Evolutionary conservation across 148 eudicot species (phyloP).

Genomic region (Silene latifolia): DNA sequence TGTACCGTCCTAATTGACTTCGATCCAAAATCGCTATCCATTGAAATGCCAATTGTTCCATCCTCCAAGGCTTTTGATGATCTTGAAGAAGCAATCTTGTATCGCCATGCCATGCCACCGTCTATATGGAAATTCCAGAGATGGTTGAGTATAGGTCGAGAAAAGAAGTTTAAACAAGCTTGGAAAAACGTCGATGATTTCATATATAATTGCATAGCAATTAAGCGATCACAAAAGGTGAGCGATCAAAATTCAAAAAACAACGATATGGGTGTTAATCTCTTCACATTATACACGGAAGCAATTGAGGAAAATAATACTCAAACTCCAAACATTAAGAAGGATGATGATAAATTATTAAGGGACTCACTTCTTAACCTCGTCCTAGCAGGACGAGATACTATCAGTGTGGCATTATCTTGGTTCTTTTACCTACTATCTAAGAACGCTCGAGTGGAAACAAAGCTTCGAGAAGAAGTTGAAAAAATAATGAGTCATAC

Average conservation of each 20-base stretch:
- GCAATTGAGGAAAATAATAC: conserved; percentile 15
- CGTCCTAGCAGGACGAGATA: conserved; percentile 33
- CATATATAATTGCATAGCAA: conserved; percentile 18
- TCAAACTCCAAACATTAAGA: no score
- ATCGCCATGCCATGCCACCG: conserved; percentile 35
- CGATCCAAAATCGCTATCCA: conserved; percentile 37
- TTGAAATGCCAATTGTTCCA: conserved; percentile 27
- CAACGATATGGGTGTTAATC: conserved; percentile 14
- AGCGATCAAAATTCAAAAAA: not conserved
- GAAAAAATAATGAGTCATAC: not conserved
- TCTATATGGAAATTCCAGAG: conserved; percentile 45
- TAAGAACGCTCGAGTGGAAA: conserved; percentile 13
- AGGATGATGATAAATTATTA: conserved; percentile 11
- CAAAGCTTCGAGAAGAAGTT: conserved; percentile 35
- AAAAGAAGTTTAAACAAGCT: conserved; percentile 24
- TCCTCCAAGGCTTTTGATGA: conserved; percentile 36
- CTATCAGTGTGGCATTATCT: conserved; percentile 23
- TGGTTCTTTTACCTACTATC: conserved; percentile 42
- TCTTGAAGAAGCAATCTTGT: conserved; percentile 29
- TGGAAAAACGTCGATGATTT: conserved; percentile 27
- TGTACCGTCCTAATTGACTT: conserved; percentile 35
- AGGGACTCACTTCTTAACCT: conserved; percentile 23
- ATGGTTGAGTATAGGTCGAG: conserved; percentile 47
- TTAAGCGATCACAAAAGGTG: conserved; percentile 25
- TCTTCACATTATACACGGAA: conserved; percentile 33